These are phyloP conservation scores for Xylaria sp. DNA, from an alignment of 2,329 filamentous ascomycete genomes.

Conservation along the genomic window DNA sequence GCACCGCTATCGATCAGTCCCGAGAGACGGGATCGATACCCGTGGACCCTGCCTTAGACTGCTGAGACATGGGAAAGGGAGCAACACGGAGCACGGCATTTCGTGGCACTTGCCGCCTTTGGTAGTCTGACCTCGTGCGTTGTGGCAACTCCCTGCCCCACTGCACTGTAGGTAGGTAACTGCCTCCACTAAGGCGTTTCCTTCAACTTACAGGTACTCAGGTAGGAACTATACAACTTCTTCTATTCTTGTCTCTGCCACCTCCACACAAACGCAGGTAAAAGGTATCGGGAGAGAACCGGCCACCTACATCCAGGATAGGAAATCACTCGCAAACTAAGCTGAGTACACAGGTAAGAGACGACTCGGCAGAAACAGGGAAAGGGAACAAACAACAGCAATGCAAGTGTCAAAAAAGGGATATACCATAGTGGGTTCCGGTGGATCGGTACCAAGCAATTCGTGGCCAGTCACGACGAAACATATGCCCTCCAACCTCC, in stretches of 20 bases:
- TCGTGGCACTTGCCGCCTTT: conserved; percentile 36
- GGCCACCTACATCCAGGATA: not conserved
- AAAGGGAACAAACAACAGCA: not conserved
- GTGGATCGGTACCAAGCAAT: conserved; percentile 22
- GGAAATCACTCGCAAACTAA: conserved; percentile 5
- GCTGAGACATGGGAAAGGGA: conserved; percentile 12
- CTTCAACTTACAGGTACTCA: not conserved
- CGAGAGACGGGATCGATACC: conserved; percentile 25
- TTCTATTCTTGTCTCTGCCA: not conserved
- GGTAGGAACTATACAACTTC: not conserved
- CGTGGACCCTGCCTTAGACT: conserved; percentile 4
- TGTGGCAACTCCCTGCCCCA: not conserved
- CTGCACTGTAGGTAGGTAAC: not conserved
- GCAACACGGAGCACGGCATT: conserved; percentile 28
- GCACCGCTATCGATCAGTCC: conserved; percentile 15
- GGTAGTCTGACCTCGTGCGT: not conserved
- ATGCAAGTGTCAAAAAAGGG: conserved; percentile 31
- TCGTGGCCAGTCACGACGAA: conserved; percentile 11
- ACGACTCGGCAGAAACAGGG: not conserved
- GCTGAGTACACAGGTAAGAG: not conserved
- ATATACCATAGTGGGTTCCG: conserved; percentile 15
- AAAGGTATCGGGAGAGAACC: not conserved
- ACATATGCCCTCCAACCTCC: conserved; percentile 17
- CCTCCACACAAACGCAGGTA: not conserved
- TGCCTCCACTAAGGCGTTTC: not conserved